Base-by-base conservation (phyloP, 2,329 filamentous ascomycete species). In the Arthrinium phaeospermum region DNA sequence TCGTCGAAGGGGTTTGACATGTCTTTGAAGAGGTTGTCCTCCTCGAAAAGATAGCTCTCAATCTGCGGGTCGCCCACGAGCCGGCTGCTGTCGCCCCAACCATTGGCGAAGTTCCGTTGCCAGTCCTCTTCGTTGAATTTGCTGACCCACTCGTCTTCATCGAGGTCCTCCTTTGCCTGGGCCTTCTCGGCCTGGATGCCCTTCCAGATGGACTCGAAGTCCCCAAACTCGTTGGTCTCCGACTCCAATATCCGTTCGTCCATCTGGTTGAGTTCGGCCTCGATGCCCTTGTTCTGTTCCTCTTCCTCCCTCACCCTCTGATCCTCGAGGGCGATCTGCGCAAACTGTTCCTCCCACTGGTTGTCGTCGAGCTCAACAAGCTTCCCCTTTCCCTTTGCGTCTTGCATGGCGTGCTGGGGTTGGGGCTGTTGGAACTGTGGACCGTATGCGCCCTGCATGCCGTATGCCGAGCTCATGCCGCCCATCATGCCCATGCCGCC, bases 301-400 rank as follows among this genome's bases (percentile, higher is more conserved):
- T 82, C 80, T 64, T 78, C 76, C 57, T 84, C 80, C 72, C 82
- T 77, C 41, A 83, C 81, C 74, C 87, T 82, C 77, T 88, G 84
- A 79, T 92, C 89, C 73, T 91, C 86, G 74, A 92, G 85, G 81
- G 96, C 94, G 80, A 98, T 91, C 82, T 96, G 91, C 72, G 94
- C 93, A 82, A 99, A 99, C 82, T 98, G 95, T 78, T 95, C 94
- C 83, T 98, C 96, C 96, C 96, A 98, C 80, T 97, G 93, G 79
- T 92, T 87, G 77, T 99, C 96, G 80, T 98, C 94, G 34, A 98
- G 89, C 84, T 98, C 96, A 16, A 98, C 92, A 84, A 98, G 90
- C 83, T 97, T 97, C 51, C 93, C 95, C 81, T 98, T 98, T 73
- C 93, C 94, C 82, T 95, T 93, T 69, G 84, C 86, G 75, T 89